Evolutionary conservation across 306 rosid genomes (phyloP), one percentile per base, ranked within the genome.

Genomic region (Myrica gale): DNA sequence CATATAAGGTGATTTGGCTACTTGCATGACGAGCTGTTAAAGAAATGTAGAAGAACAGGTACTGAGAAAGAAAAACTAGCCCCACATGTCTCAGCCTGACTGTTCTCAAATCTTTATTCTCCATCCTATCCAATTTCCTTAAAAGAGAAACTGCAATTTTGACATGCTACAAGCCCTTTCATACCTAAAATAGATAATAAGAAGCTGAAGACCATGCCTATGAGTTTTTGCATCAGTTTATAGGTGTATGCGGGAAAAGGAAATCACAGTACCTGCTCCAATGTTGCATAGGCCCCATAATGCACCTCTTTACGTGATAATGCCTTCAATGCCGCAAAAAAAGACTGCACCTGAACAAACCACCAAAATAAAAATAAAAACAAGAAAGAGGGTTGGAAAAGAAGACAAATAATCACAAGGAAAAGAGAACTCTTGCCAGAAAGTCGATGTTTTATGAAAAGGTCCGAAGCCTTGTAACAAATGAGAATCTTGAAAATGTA

Each of bases 281-380:
- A 87, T 70, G 99, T 92, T 52, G 99, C 99, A 95, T 89, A 76
- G 39, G 96, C 96, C 81, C 99, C 99, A 92, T 95, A 95, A 83
- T 95, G 97, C 77, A 95, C 97, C 85, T 95, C 99, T 87, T 95
- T 95, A 32, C 91, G 92, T 41, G 97, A 95, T 79, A 92, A 84
- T 54, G 97, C 99, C 83, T 89, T 92, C 85, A 90, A 78, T 9
- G 99, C 83, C 77, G 89, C 79, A 88, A 95, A 89, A 89, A 95
- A 92, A 56, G 93, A 89, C 88, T 95, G 99, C 86, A 92, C 96
- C 97, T 92, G 85, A 68, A 72, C 78, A 54, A 78, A 61, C 45
- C 20, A 78, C 51, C 69, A 17, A 72, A 13, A 56, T 48, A 68
- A 77, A 78, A 62, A 48, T 26, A 75, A 45, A 75, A 79, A 26